A percentile compares a stretch with the other conserved stretches of the same genome.
These are phyloP conservation scores for Ophiosphaerella herpotricha DNA, from an alignment of 2,329 filamentous ascomycete species.

Conservation along the genomic window DNA sequence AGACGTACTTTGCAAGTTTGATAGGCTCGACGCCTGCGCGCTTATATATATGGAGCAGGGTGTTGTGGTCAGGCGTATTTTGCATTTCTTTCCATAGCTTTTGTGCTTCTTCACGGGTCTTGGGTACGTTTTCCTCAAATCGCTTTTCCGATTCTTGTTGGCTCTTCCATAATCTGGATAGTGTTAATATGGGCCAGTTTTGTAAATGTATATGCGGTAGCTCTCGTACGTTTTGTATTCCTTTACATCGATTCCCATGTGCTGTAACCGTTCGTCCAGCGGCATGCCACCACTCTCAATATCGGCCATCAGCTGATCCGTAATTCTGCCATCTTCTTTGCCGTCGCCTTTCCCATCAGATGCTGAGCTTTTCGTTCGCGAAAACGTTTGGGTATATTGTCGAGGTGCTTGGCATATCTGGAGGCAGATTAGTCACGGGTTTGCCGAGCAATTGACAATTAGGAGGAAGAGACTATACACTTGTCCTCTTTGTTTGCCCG, in stretches of 20 bases:
- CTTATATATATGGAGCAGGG: slow-evolving; percentile 39
- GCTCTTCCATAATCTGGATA: slow-evolving; percentile 30
- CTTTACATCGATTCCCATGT: slow-evolving; percentile 32
- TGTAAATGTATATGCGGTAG: neutral
- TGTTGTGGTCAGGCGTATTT: slow-evolving; percentile 36
- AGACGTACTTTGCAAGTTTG: slow-evolving; percentile 40
- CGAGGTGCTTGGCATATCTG: slow-evolving; percentile 33
- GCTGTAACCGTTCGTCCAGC: slow-evolving; percentile 31
- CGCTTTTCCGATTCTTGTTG: slow-evolving; percentile 26
- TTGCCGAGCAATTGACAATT: neutral
- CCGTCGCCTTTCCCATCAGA: slow-evolving; percentile 23
- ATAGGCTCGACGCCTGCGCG: slow-evolving; percentile 39
- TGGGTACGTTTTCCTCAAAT: slow-evolving; percentile 29
- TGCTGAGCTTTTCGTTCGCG: slow-evolving; percentile 23
- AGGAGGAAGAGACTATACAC: slow-evolving; percentile 30
- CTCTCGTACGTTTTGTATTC: slow-evolving; percentile 36
- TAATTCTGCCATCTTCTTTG: slow-evolving; percentile 14
- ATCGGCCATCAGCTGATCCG: slow-evolving; percentile 19
- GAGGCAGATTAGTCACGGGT: slow-evolving; percentile 13
- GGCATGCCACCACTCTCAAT: slow-evolving; percentile 28
- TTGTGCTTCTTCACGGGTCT: slow-evolving; percentile 35
- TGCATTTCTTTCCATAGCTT: slow-evolving; percentile 36
- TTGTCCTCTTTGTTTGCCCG: slow-evolving; percentile 49
- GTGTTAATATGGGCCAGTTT: slow-evolving; percentile 11
- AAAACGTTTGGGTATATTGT: slow-evolving; percentile 29